These are phyloP conservation scores for Acanthochlamys bracteata DNA, from an alignment of 106 monocot species.

Conservation along the genomic window DNA sequence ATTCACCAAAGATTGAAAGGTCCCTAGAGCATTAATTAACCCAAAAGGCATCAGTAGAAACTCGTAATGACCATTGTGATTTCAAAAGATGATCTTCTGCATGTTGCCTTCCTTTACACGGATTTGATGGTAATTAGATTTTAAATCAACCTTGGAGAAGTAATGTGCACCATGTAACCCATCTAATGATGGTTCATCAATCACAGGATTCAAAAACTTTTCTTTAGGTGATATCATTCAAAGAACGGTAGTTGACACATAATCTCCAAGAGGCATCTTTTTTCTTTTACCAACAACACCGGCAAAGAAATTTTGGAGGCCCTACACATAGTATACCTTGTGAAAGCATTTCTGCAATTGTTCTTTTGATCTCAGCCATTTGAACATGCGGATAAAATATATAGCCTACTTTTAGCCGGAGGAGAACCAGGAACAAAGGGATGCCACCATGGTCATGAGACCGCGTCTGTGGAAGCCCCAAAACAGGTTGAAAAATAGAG, in stretches of 20 bases:
- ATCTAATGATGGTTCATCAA: constrained; percentile 17
- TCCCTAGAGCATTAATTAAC: not conserved
- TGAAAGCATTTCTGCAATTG: not conserved
- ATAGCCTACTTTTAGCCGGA: not conserved
- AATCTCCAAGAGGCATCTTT: not conserved
- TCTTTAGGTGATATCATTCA: constrained; percentile 1
- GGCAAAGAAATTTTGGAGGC: not conserved
- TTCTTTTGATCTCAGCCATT: not conserved
- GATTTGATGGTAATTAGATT: constrained; percentile 9
- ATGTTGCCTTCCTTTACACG: not conserved
- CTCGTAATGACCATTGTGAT: not conserved
- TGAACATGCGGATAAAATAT: not conserved
- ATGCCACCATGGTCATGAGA: not conserved
- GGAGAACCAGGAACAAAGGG: not conserved
- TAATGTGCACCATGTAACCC: not conserved
- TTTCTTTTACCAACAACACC: constrained; percentile 1
- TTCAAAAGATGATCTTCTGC: not conserved
- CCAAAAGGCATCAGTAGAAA: constrained; percentile 2
- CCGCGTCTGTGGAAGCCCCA: no score
- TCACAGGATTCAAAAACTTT: constrained; percentile 2
- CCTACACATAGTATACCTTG: not conserved
- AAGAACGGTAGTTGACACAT: not conserved
- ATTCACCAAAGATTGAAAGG: not conserved
- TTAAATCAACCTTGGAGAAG: constrained; percentile 12
- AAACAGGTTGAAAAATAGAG: no score